Evolutionary conservation across 371 early-diverging fungal genomes (phyloP).

Genomic region (Mortierella polycephala): DNA sequence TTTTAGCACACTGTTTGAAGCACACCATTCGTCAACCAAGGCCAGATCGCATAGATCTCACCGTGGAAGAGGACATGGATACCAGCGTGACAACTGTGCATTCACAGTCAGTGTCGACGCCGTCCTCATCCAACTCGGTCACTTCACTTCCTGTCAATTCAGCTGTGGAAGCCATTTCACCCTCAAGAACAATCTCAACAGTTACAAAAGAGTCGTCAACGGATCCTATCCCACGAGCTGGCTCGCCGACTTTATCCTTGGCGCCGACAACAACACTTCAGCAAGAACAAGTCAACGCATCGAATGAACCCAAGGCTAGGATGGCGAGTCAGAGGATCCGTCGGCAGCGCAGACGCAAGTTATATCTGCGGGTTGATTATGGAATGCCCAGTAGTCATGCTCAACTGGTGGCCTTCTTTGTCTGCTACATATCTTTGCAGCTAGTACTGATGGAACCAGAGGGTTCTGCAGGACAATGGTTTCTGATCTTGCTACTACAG

Average conservation of each 20-base stretch:
- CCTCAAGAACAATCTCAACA: neutral
- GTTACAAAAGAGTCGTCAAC: neutral
- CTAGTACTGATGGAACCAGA: conserved; percentile 45
- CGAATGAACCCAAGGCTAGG: conserved; percentile 30
- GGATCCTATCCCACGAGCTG: conserved; percentile 18
- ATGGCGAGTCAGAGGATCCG: conserved; percentile 27
- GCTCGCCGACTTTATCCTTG: conserved; percentile 31
- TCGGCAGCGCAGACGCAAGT: conserved; percentile 25
- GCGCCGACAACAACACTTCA: conserved; percentile 46
- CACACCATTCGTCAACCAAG: conserved; percentile 62
- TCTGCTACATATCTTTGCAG: conserved; percentile 59
- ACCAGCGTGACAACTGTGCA: neutral
- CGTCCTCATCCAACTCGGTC: conserved; percentile 1
- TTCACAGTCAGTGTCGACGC: neutral
- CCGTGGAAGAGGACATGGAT: conserved; percentile 10
- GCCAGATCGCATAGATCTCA: conserved; percentile 31
- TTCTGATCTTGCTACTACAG: conserved; percentile 50
- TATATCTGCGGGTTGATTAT: conserved; percentile 58
- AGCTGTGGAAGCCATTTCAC: neutral
- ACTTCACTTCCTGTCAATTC: neutral
- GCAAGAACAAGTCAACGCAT: conserved; percentile 31
- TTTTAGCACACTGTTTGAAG: conserved; percentile 61
- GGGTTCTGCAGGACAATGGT: conserved; percentile 49
- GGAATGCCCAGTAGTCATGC: conserved; percentile 86
- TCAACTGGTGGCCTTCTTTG: conserved; percentile 78